These are phyloP conservation scores for Termitomyces sp. DNA, from an alignment of 768 basidiomycete genomes.

Conservation along the genomic window DNA sequence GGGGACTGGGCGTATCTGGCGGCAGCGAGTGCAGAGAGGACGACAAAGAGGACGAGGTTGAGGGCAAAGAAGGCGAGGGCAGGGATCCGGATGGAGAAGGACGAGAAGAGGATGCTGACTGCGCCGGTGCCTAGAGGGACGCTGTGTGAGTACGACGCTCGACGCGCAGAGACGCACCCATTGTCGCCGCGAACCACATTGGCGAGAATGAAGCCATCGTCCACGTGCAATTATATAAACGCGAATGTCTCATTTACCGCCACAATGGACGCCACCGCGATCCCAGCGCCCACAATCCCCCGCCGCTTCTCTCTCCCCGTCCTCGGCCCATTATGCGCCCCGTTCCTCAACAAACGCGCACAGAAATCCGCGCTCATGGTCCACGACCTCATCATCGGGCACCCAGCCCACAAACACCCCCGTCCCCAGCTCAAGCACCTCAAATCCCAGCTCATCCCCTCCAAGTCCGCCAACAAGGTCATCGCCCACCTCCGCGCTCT, in stretches of 20 bases:
- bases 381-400: conserved; percentile 69
- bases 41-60: not conserved
- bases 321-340: conserved; percentile 21
- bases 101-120: conserved; percentile 53
- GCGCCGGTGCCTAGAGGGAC: conserved; percentile 38
- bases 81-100: conserved; percentile 44
- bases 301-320: too few species aligned
- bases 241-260: not conserved
- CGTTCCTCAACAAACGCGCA: conserved; percentile 48
- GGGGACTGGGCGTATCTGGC: conserved; percentile 41
- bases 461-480: conserved; percentile 66
- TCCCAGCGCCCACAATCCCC: too few species aligned
- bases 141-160: too few species aligned
- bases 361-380: conserved; percentile 60
- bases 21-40: not conserved
- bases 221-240: not conserved
- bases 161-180: too few species aligned
- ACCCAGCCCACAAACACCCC: conserved; percentile 27
- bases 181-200: too few species aligned
- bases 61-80: not conserved
- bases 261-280: conserved; percentile 17
- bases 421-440: conserved; percentile 58
- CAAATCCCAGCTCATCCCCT: conserved; percentile 63
- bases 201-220: too few species aligned
- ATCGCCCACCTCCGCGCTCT: conserved; percentile 67